phyloP scores from a whole-genome alignment of 2,329 filamentous ascomycete species.

The Diaporthe vaccinii region DNA sequence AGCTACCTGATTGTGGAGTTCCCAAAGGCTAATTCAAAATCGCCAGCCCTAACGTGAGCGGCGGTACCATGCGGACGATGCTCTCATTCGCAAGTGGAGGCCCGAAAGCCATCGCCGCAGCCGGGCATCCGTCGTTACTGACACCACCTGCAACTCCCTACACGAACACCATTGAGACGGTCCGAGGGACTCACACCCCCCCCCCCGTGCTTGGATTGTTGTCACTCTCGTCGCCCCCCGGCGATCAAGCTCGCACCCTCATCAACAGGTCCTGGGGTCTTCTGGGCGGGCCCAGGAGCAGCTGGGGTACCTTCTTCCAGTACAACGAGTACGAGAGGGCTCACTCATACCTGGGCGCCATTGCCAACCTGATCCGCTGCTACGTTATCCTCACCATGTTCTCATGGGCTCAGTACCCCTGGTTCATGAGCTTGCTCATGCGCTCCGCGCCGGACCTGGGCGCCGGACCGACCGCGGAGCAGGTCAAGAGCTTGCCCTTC shows the following conservation, averaged over 20 bases:
- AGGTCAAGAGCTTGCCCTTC: slow-evolving; percentile 38
- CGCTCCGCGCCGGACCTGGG: slow-evolving; percentile 35
- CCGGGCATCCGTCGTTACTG: slow-evolving; percentile 17
- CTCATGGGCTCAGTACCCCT: slow-evolving; percentile 33
- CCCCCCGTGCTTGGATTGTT: slow-evolving; percentile 37
- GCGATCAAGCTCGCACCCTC: slow-evolving; percentile 38
- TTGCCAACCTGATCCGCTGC: slow-evolving; percentile 37
- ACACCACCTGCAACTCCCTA: slow-evolving; percentile 20
- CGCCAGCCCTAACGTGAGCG: slow-evolving; percentile 17
- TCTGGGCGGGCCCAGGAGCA: slow-evolving; percentile 36
- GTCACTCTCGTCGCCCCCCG: slow-evolving; percentile 36
- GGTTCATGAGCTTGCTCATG: slow-evolving; percentile 35
- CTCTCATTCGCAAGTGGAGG: slow-evolving; percentile 26
- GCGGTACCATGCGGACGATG: slow-evolving; percentile 27
- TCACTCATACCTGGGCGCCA: slow-evolving; percentile 35
- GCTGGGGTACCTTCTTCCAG: slow-evolving; percentile 40
- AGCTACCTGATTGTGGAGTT: background rate
- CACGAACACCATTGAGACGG: slow-evolving; percentile 21
- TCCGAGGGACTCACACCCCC: slow-evolving; percentile 32
- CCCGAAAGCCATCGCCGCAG: slow-evolving; percentile 28
- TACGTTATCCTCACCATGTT: slow-evolving; percentile 39
- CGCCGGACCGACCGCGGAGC: slow-evolving; percentile 37
- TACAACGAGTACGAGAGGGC: slow-evolving; percentile 41
- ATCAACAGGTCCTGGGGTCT: slow-evolving; percentile 40
- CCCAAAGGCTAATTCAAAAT: background rate